Evolutionary conservation across 169 alveolate genomes (phyloP).

Genomic region (Eimeria brunetti): DNA sequence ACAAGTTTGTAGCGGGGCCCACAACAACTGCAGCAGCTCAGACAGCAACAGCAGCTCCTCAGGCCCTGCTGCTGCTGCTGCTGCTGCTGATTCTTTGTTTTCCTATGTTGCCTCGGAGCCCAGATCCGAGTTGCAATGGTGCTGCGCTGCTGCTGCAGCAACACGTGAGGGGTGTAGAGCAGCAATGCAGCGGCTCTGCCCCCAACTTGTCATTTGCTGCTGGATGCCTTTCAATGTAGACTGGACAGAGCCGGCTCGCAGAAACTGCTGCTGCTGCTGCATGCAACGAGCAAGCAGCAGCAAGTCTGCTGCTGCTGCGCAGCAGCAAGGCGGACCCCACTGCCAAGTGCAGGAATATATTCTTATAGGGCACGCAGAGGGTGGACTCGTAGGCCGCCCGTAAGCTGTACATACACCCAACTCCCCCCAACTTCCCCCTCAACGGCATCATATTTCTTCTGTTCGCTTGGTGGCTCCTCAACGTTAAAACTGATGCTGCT

Average conservation of each 20-base stretch:
- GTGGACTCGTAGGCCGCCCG: constrained; percentile 80
- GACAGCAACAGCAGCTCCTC: neutral
- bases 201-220: constrained; percentile 77
- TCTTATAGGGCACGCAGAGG: constrained; percentile 75
- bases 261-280: constrained; percentile 38
- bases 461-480: neutral
- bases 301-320: neutral
- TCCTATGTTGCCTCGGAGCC: constrained; percentile 64
- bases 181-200: constrained; percentile 55
- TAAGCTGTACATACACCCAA: neutral
- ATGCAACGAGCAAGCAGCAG: neutral
- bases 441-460: neutral
- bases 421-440: neutral
- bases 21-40: neutral
- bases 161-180: constrained; percentile 43
- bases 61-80: neutral
- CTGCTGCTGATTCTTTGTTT: neutral
- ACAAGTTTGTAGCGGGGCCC: neutral
- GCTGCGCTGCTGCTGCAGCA: neutral
- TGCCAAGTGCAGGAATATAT: constrained; percentile 73
- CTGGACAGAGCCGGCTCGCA: constrained; percentile 73
- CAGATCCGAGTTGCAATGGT: constrained; percentile 35
- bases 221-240: constrained; percentile 80
- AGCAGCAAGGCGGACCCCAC: neutral
- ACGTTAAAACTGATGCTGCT: neutral